These are phyloP conservation scores for Agmasoma carcini DNA, from an alignment of 371 early-diverging fungal genomes.

Conservation along the genomic window DNA sequence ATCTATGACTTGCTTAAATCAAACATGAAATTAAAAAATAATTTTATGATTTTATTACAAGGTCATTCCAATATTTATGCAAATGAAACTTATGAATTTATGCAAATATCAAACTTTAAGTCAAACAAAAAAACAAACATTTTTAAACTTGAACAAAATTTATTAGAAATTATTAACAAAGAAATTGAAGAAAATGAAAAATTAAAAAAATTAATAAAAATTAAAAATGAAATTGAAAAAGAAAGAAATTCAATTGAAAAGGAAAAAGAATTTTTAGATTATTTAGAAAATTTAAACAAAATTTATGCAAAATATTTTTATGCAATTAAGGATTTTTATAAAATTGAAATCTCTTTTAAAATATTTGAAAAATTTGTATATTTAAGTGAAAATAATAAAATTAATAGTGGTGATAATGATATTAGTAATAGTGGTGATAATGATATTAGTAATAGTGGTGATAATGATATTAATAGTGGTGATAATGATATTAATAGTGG, in stretches of 20 bases:
- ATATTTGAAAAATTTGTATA: slow-evolving; percentile 11
- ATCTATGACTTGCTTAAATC: slow-evolving; percentile 19
- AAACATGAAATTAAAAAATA: not conserved
- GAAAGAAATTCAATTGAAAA: not conserved
- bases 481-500: too few species aligned
- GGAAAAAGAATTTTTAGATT: not conserved
- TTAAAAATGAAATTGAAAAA: slow-evolving; percentile 8
- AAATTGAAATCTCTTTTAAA: slow-evolving; percentile 15
- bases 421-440: not conserved
- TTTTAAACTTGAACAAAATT: slow-evolving; percentile 1
- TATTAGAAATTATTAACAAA: too few species aligned
- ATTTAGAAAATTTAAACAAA: slow-evolving; percentile 4
- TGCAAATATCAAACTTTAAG: not conserved
- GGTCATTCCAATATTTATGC: not conserved
- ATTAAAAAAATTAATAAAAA: not conserved
- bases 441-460: too few species aligned
- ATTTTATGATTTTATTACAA: not conserved
- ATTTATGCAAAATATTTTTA: not conserved
- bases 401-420: not conserved
- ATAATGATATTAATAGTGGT: too few species aligned
- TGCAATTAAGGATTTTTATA: not conserved
- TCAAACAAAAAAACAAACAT: not conserved
- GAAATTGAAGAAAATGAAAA: not conserved
- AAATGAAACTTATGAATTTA: slow-evolving; percentile 1
- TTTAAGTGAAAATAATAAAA: not conserved